phyloP scores from a whole-genome alignment of 306 rosid species.

The Cucurbita moschata region DNA sequence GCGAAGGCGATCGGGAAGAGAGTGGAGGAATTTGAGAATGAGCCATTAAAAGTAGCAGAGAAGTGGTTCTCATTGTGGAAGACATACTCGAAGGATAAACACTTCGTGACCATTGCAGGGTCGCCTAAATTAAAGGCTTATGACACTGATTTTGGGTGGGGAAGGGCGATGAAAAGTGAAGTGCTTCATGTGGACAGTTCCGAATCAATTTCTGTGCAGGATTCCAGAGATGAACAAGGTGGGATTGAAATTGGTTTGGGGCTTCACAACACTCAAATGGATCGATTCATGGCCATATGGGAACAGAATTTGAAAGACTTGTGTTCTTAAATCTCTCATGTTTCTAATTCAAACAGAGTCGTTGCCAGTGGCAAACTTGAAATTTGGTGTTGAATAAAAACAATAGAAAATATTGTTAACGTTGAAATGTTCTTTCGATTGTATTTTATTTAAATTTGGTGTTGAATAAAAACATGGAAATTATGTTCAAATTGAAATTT shows the following conservation, averaged over 20 bases:
- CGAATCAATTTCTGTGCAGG: not conserved
- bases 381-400: too few species aligned
- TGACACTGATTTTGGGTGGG: constrained; percentile 14
- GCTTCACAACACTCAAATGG: not conserved
- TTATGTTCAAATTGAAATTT: too few species aligned
- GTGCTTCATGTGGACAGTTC: constrained; percentile 10
- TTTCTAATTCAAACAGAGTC: too few species aligned
- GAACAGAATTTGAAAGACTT: not conserved
- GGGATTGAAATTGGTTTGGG: constrained; percentile 11
- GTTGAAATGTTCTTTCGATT: too few species aligned
- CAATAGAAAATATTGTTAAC: too few species aligned
- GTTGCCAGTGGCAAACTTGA: too few species aligned
- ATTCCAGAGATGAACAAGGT: constrained; percentile 6
- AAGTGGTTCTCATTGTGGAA: not conserved
- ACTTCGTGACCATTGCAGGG: constrained; percentile 9
- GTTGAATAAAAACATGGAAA: too few species aligned
- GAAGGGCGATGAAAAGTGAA: constrained; percentile 7
- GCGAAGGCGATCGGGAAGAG: constrained; percentile 4
- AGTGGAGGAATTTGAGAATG: not conserved
- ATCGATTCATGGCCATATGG: not conserved
- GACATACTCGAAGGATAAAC: not conserved
- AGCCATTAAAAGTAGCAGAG: not conserved
- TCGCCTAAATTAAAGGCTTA: not conserved
- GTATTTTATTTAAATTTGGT: too few species aligned
- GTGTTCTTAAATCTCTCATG: too few species aligned